Base-by-base conservation (phyloP, 2,329 filamentous ascomycete species). In the Gremmenia infestans region DNA sequence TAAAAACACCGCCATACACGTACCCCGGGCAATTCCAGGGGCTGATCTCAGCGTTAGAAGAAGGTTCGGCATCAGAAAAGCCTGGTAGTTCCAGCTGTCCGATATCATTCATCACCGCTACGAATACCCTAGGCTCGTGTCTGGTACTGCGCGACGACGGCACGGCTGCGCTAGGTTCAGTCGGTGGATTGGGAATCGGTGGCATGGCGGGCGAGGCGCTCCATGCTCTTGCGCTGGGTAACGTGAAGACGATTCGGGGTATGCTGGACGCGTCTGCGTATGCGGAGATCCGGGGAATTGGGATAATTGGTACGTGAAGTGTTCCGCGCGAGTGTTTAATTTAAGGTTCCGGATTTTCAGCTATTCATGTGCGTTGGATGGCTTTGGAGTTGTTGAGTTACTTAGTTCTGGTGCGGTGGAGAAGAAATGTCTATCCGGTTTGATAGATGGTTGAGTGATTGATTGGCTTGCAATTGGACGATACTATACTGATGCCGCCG, bases 1-100 rank as follows among this genome's bases (percentile, higher is more conserved):
- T 92, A 60, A 93, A 93, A 67, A 86, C 83, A 1, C 88, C 89
- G 5, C 89, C 89, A 0, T 92, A 90, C 64, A 92, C 88, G 0
- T 82, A 91, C 66, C 72, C 78, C 0, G 81, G 77, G 0, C 83
- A 92, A 66, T 92, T 87, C 67, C 67, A 73, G 0, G 75, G 73
- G 17, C 70, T 92, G 14, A 68, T 83, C 1, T 60, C 70, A 0
- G 80, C 83, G 0, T 70, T 91, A 5, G 64, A 71, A 8, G 19
- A 19, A 19, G 19, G 19, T 19, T 19, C 19, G 19, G 22, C 37
- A 14, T 47, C 47, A 3, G 11, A 50, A 11, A 25, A 37, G 1
- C 17, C 25, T 14, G 63, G 59, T 3, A 66, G 64, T 1, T 66
- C 11, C 3, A 17, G 61, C 2, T 76, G 73, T 59, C 78, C 78